A percentile compares a stretch with the other conserved stretches of the same genome.
Conservation (phyloP, 495 filamentous ascomycete species). For the Aspergillus egyptiacus region DNA sequence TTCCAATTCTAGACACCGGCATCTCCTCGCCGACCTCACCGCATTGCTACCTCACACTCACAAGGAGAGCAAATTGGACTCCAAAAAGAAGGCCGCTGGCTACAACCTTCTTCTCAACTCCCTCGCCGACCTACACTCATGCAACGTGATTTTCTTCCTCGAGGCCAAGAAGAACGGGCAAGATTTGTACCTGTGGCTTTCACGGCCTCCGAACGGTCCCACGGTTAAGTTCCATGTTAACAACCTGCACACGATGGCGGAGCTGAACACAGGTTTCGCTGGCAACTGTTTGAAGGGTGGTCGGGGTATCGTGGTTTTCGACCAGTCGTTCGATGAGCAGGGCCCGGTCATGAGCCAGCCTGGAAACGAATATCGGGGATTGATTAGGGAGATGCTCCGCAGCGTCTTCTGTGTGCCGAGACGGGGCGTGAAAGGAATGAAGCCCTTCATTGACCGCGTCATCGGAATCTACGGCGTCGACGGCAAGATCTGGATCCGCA, state of each 20-base stretch:
- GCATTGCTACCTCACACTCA: conserved; percentile 83
- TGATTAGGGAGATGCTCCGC: conserved; percentile 66
- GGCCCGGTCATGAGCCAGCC: conserved; percentile 38
- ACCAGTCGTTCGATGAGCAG: conserved; percentile 71
- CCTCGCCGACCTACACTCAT: conserved; percentile 95
- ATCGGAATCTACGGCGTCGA: conserved; percentile 89
- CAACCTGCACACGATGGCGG: conserved; percentile 87
- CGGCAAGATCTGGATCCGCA: conserved; percentile 93
- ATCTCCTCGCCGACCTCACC: conserved; percentile 86
- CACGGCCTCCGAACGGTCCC: conserved; percentile 90
- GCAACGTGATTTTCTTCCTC: conserved; percentile 97
- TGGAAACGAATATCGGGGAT: conserved; percentile 39
- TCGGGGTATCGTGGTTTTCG: conserved; percentile 91
- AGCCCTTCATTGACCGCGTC: conserved; percentile 94
- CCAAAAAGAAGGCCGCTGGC: conserved; percentile 71
- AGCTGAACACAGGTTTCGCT: conserved; percentile 77
- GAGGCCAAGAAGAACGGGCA: conserved; percentile 86
- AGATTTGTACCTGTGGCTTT: conserved; percentile 90
- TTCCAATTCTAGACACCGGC: conserved; percentile 62
- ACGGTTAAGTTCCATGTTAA: conserved; percentile 66
- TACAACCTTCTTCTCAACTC: conserved; percentile 86
- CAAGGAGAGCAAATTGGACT: conserved; percentile 95
- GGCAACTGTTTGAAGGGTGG: conserved; percentile 96
- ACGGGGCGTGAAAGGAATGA: conserved; percentile 70
- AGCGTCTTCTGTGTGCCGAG: conserved; percentile 94